phyloP scores from a whole-genome alignment of 371 early-diverging fungal genomes.

The Mortierella sp. region DNA sequence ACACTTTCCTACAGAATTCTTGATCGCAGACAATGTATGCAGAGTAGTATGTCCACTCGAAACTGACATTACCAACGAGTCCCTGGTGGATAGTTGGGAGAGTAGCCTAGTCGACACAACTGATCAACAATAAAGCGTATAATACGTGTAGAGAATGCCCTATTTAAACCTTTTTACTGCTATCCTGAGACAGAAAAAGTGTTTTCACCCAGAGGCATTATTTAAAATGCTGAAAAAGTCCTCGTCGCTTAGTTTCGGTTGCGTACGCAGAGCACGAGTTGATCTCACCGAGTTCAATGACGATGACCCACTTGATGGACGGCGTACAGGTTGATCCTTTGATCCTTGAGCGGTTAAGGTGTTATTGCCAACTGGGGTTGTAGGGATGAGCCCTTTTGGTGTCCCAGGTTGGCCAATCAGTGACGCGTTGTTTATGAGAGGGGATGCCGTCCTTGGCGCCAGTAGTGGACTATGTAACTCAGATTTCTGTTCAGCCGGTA shows the following conservation, averaged over 20 bases:
- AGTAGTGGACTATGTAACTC: background rate
- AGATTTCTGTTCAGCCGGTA: background rate
- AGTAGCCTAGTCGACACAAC: background rate
- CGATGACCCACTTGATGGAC: constrained; percentile 6
- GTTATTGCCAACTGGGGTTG: background rate
- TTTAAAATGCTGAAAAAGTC: constrained; percentile 52
- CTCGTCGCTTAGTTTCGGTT: constrained; percentile 31
- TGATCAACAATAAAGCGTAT: background rate
- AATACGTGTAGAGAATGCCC: background rate
- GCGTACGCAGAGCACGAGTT: background rate
- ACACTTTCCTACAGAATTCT: background rate
- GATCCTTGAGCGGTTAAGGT: background rate
- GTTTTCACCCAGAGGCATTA: background rate
- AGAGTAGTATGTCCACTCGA: background rate
- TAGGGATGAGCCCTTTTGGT: background rate
- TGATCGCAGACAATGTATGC: background rate
- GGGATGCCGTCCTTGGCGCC: background rate
- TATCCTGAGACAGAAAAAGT: background rate
- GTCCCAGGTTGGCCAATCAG: background rate
- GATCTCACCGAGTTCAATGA: constrained; percentile 6
- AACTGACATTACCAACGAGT: background rate
- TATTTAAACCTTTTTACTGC: too few relatives aligned
- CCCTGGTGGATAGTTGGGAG: constrained; percentile 13
- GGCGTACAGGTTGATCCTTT: constrained; percentile 1
- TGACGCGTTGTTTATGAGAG: background rate